These are phyloP conservation scores for Cudoniella acicularis DNA, from an alignment of 495 filamentous ascomycete species.

Conservation along the genomic window DNA sequence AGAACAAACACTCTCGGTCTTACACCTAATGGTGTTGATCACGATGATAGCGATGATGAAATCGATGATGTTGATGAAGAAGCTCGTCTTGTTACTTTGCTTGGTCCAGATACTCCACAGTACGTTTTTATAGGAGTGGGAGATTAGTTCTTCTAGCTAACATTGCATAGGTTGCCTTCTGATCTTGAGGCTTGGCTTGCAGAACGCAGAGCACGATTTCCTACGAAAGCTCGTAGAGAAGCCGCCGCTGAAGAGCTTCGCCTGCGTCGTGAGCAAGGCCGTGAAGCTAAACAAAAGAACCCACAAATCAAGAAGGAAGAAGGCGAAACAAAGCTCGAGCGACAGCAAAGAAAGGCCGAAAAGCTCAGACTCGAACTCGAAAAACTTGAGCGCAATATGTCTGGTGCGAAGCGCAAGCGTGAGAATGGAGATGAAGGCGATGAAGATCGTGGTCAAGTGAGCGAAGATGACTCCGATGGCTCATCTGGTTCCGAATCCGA, in stretches of 20 bases:
- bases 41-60: slow-evolving; percentile 70
- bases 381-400: slow-evolving; percentile 43
- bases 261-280: slow-evolving; percentile 22
- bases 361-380: slow-evolving; percentile 47
- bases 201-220: slow-evolving; percentile 73
- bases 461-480: slow-evolving; percentile 31
- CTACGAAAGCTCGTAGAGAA: slow-evolving; percentile 62
- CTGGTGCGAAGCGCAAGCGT: slow-evolving; percentile 46
- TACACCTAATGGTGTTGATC: slow-evolving; percentile 68
- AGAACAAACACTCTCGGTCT: slow-evolving; percentile 77
- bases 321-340: slow-evolving; percentile 38
- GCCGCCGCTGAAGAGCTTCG: slow-evolving; percentile 40
- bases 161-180: slow-evolving; percentile 43
- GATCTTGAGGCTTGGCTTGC: slow-evolving; percentile 78
- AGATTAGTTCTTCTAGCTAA: slow-evolving; percentile 30
- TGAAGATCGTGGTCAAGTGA: slow-evolving; percentile 36
- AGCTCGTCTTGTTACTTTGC: slow-evolving; percentile 41
- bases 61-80: slow-evolving; percentile 68
- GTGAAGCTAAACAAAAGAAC: slow-evolving; percentile 11
- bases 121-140: slow-evolving; percentile 16
- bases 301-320: slow-evolving; percentile 18
- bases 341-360: slow-evolving; percentile 42
- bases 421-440: slow-evolving; percentile 54
- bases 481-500: slow-evolving; percentile 31
- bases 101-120: slow-evolving; percentile 31